Evolutionary conservation across 2,329 filamentous ascomycete species (phyloP).

Genomic region (Fusarium sp.): DNA sequence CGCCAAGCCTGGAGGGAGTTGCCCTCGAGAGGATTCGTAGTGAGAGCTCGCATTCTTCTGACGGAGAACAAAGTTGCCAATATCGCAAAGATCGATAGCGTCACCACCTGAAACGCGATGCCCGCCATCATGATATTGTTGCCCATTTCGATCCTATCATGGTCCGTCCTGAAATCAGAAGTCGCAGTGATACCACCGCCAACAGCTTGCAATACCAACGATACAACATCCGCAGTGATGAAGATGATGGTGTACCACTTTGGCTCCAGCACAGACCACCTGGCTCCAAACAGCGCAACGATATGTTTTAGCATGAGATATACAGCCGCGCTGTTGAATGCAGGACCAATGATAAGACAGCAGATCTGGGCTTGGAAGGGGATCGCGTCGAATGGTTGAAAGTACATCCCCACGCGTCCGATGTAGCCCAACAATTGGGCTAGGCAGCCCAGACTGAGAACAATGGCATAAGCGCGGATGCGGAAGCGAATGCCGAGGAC

Average conservation of each 20-base stretch:
- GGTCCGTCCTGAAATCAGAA: neutral
- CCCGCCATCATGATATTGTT: constrained; percentile 14
- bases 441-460: neutral
- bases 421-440: neutral
- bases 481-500: neutral
- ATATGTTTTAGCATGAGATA: constrained; percentile 17
- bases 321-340: constrained; percentile 16
- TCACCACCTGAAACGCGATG: constrained; percentile 10
- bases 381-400: neutral
- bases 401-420: constrained; percentile 11
- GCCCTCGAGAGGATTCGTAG: neutral
- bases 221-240: constrained; percentile 3
- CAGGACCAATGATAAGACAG: constrained; percentile 12
- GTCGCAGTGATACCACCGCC: constrained; percentile 15
- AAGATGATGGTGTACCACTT: constrained; percentile 20
- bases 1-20: neutral
- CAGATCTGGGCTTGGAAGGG: constrained; percentile 9
- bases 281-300: neutral
- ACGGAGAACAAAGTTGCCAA: neutral
- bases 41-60: neutral
- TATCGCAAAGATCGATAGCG: neutral
- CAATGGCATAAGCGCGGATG: constrained; percentile 7
- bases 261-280: constrained; percentile 7
- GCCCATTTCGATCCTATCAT: neutral
- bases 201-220: neutral